Evolutionary conservation across 495 filamentous ascomycete genomes (phyloP), one percentile per base, ranked within the genome.

Genomic region (Penicillium ochrochloron): DNA sequence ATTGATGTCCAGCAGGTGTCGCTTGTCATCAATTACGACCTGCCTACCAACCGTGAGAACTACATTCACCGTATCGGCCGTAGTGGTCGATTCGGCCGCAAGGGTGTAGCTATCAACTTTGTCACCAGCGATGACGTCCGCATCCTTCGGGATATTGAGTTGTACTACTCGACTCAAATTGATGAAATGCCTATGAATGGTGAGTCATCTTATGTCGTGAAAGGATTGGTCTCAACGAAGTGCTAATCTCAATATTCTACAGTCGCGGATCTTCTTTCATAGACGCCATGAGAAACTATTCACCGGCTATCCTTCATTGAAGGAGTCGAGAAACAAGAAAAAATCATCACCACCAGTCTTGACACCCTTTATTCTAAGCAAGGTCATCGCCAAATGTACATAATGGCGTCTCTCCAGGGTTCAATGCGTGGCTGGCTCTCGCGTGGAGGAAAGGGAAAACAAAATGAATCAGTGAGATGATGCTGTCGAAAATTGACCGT

Each of bases 151-250:
- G 95, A 99, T 72, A 99, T 99, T 70, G 95, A 99, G 77, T 81
- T 93, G 68, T 97, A 96, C 78, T 97, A 97, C 77, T 96, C 92
- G 39, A 99, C 95, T 53, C 95, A 99, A 79, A 99, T 99, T 66
- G 95, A 99, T 72, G 95, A 99, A 84, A 99, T 99, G 95, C 95
- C 95, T 29, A 97, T 99, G 95, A 98, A 98, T 72, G 86, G 85
- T 84, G 61, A 71, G 75, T 63, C 21, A n/a, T 35, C 25, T 15
- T 14, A 5, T 56, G 33, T 14, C 34, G 11, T 9, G 4, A 10
- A 19, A 2, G 14, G 1, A 5, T 21, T 17, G 37, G 4, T 27
- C 25, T 27, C 5, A 17, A 44, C 34, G 2, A 21, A 8, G n/a
- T 56, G 33, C 61, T 60, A 65, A 70, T 68, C 42, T 63, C 46